A percentile compares a stretch with the other conserved stretches of the same genome.
Evolutionary conservation across 805 yeast species (phyloP).

Genomic region (Brettanomyces naardenensis): DNA sequence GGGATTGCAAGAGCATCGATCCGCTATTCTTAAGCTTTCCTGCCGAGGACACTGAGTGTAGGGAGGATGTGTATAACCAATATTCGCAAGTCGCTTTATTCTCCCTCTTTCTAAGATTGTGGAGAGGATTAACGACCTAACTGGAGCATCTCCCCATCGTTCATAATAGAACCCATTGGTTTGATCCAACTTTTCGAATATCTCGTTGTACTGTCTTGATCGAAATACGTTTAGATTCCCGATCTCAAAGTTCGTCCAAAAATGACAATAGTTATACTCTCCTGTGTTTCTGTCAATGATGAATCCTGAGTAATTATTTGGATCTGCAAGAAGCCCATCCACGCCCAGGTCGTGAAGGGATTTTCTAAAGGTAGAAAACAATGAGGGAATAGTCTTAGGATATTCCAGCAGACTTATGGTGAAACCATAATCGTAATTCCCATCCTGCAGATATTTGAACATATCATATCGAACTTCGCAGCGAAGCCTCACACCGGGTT

Average conservation of each 20-base stretch:
- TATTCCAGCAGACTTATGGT: constrained; percentile 70
- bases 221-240: constrained; percentile 69
- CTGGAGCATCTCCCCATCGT: constrained; percentile 93
- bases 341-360: constrained; percentile 29
- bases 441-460: constrained; percentile 65
- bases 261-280: constrained; percentile 69
- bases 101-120: constrained; percentile 60
- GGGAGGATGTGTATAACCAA: constrained; percentile 77
- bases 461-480: constrained; percentile 75
- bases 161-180: constrained; percentile 86
- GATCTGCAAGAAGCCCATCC: constrained; percentile 28
- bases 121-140: constrained; percentile 62
- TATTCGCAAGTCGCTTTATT: constrained; percentile 67
- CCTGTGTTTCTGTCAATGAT: constrained; percentile 51
- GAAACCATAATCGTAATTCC: constrained; percentile 63
- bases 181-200: constrained; percentile 61
- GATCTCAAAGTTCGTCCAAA: constrained; percentile 85
- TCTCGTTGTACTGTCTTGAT: constrained; percentile 51
- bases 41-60: constrained; percentile 74
- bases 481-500: constrained; percentile 67
- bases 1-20: constrained; percentile 67
- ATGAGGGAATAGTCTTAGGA: constrained; percentile 51
- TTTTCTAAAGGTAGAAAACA: constrained; percentile 31
- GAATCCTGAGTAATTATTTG: constrained; percentile 46
- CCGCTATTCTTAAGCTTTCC: constrained; percentile 38